phyloP scores from a whole-genome alignment of 331 rosid genomes.

The Rosa hybrid region DNA sequence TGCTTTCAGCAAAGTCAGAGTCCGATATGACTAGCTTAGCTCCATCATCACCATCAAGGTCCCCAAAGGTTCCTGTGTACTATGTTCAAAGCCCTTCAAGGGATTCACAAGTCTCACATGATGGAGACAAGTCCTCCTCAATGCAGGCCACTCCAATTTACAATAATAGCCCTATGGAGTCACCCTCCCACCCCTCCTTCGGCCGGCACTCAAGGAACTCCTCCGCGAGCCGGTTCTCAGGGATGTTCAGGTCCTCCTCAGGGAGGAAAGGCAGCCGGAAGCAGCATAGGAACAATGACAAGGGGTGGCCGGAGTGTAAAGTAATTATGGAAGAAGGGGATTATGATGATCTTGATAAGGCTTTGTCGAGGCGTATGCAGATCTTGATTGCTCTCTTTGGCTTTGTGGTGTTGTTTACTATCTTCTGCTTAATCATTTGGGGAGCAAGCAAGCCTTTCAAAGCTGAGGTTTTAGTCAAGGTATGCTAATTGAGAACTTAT shows the following conservation, averaged over 20 bases:
- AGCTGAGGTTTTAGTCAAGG: conserved; percentile 64
- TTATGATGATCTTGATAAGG: conserved; percentile 61
- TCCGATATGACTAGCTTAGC: conserved; percentile 90
- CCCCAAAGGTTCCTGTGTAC: conserved; percentile 78
- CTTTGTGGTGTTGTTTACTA: conserved; percentile 63
- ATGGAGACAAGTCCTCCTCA: conserved; percentile 89
- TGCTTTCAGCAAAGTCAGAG: conserved; percentile 77
- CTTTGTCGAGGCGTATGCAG: conserved; percentile 55
- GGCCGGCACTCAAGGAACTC: conserved; percentile 95
- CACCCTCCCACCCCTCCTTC: conserved; percentile 88
- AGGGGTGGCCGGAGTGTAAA: conserved; percentile 94
- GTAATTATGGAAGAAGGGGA: conserved; percentile 90
- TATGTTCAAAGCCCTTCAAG: conserved; percentile 95
- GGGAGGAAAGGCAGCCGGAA: conserved; percentile 75
- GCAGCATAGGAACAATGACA: conserved; percentile 60
- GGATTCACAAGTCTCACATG: conserved; percentile 84
- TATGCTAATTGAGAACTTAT: conserved; percentile 22
- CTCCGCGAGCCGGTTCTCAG: conserved; percentile 80
- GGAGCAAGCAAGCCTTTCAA: conserved; percentile 89
- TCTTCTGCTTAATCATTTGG: conserved; percentile 93
- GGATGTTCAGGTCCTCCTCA: conserved; percentile 83
- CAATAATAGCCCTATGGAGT: conserved; percentile 88
- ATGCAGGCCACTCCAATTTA: conserved; percentile 86
- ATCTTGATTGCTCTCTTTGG: conserved; percentile 55
- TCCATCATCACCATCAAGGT: conserved; percentile 89